Percentiles rank a stretch among this genome's conserved stretches.
Evolutionary conservation across 805 yeast species (phyloP).

Genomic region (Metschnikowia koreensis): DNA sequence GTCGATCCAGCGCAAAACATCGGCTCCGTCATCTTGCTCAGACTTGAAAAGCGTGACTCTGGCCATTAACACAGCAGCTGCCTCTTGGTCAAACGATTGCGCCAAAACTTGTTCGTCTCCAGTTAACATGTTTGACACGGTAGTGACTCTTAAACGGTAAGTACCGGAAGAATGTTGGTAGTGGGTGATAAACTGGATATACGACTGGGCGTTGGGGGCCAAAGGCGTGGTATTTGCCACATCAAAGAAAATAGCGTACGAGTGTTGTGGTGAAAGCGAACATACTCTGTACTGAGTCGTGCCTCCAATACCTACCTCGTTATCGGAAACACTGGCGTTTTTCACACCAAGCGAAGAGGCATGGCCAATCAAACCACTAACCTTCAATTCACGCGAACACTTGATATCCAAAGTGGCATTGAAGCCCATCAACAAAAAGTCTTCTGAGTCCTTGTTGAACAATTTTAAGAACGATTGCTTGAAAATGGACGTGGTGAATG

Average conservation of each 20-base stretch:
- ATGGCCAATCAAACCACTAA: constrained; percentile 92
- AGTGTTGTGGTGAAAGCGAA: constrained; percentile 78
- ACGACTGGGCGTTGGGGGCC: constrained; percentile 48
- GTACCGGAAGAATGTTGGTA: constrained; percentile 96
- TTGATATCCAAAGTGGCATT: constrained; percentile 86
- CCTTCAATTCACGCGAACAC: constrained; percentile 82
- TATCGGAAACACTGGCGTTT: constrained; percentile 77
- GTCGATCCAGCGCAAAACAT: constrained; percentile 92
- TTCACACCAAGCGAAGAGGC: constrained; percentile 72
- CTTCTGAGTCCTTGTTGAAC: constrained; percentile 84
- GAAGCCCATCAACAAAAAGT: constrained; percentile 84
- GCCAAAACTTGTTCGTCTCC: constrained; percentile 48
- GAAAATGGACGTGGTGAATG: constrained; percentile 92
- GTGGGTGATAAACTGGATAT: constrained; percentile 82
- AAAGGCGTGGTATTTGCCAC: constrained; percentile 50
- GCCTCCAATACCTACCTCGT: constrained; percentile 92
- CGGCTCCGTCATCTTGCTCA: constrained; percentile 81
- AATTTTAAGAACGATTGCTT: constrained; percentile 87
- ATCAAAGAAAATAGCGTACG: constrained; percentile 89
- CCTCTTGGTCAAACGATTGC: constrained; percentile 93
- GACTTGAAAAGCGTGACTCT: constrained; percentile 85
- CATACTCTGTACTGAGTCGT: constrained; percentile 87
- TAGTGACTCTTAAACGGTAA: constrained; percentile 85
- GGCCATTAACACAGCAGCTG: constrained; percentile 93
- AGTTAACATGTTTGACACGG: constrained; percentile 60